Percentiles rank a stretch among this genome's conserved stretches.
phyloP scores from a whole-genome alignment of 371 early-diverging fungal species.

The Lichtheimia hyalospora region DNA sequence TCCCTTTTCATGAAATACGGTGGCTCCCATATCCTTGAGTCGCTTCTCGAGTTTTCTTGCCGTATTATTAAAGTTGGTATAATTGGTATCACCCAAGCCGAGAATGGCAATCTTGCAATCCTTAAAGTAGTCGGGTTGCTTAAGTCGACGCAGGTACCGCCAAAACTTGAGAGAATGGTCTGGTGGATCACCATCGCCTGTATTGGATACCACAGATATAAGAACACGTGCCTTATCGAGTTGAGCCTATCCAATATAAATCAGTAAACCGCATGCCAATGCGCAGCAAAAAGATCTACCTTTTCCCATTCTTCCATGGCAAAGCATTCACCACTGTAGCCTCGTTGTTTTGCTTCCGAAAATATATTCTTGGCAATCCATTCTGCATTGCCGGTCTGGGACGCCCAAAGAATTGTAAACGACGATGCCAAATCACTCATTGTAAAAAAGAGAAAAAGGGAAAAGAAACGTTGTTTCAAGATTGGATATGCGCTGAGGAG shows the following conservation, averaged over 20 bases:
- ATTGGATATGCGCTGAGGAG: too few species aligned
- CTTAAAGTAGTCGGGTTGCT: slow-evolving; percentile 51
- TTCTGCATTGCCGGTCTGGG: slow-evolving; percentile 94
- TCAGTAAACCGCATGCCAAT: background rate
- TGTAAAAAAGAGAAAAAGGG: slow-evolving; percentile 1
- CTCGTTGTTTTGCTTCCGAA: slow-evolving; percentile 71
- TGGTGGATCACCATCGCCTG: slow-evolving; percentile 96
- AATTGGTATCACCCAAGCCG: slow-evolving; percentile 91
- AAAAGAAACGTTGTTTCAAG: background rate
- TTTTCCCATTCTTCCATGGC: slow-evolving; percentile 74
- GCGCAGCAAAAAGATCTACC: slow-evolving; percentile 48
- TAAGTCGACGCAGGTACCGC: slow-evolving; percentile 72
- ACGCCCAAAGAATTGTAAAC: slow-evolving; percentile 75
- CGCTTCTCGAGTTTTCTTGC: slow-evolving; percentile 77
- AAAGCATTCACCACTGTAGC: slow-evolving; percentile 62
- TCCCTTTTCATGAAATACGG: slow-evolving; percentile 71
- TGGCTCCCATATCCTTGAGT: slow-evolving; percentile 73
- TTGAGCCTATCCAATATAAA: slow-evolving; percentile 21
- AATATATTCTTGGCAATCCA: slow-evolving; percentile 85
- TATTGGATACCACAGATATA: slow-evolving; percentile 86
- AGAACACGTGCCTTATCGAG: slow-evolving; percentile 55
- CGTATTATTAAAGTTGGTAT: slow-evolving; percentile 86
- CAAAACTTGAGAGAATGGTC: slow-evolving; percentile 90
- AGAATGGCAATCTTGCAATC: slow-evolving; percentile 53
- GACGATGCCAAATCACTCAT: slow-evolving; percentile 23